Evolutionary conservation across 768 basidiomycete species (phyloP).

Genomic region (Termitomyces sp.): DNA sequence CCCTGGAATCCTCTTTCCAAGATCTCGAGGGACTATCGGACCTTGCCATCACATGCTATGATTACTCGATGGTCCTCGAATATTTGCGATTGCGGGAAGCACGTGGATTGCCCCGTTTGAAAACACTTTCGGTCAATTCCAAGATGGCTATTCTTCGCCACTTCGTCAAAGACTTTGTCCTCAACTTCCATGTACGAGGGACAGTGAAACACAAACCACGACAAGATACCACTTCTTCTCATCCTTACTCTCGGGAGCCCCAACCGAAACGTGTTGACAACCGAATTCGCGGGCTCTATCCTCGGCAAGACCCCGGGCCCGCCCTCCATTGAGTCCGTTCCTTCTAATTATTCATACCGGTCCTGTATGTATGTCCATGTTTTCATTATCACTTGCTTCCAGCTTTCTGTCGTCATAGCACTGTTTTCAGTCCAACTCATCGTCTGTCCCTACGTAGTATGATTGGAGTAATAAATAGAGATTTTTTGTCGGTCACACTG

Average conservation of each 20-base stretch:
- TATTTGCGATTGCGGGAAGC: constrained; percentile 14
- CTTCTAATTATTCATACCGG: background rate
- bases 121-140: constrained; percentile 16
- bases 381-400: background rate
- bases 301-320: background rate
- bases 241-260: background rate
- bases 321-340: background rate
- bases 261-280: background rate
- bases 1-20: background rate
- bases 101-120: constrained; percentile 14
- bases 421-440: background rate
- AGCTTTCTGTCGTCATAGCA: background rate
- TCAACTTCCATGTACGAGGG: constrained; percentile 9
- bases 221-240: background rate
- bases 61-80: constrained; percentile 14
- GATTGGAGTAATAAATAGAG: background rate
- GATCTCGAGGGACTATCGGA: constrained; percentile 12
- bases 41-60: constrained; percentile 17
- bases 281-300: background rate
- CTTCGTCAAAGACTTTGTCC: constrained; percentile 10
- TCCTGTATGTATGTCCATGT: background rate
- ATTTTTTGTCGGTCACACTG: background rate
- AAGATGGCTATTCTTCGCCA: constrained; percentile 17
- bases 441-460: background rate
- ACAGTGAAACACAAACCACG: background rate